phyloP scores from a whole-genome alignment of 148 eudicot genomes.

The Vaccinium vitisidaea region DNA sequence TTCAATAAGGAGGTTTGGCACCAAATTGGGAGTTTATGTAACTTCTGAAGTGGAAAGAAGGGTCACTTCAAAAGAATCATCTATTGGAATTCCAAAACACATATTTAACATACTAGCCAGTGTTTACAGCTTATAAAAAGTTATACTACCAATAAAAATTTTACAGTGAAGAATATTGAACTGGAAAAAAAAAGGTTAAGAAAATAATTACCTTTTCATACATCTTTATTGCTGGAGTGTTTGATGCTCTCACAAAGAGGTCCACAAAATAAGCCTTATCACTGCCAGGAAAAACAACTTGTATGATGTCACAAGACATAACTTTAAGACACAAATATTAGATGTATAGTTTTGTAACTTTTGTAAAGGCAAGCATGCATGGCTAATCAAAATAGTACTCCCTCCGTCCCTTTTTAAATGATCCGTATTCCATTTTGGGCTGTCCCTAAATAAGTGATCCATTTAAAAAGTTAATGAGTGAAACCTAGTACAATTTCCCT shows the following conservation, averaged over 20 bases:
- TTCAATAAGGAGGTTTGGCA: not conserved
- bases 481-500: no score
- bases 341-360: not conserved
- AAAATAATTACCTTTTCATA: conserved; percentile 78
- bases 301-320: not conserved
- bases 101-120: not conserved
- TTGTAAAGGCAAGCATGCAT: not conserved
- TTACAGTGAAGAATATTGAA: not conserved
- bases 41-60: not conserved
- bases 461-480: no score
- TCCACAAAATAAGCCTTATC: conserved; percentile 95
- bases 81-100: not conserved
- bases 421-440: no score
- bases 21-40: not conserved
- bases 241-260: conserved; percentile 97
- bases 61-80: not conserved
- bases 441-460: no score
- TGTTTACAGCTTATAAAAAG: not conserved
- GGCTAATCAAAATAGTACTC: not conserved
- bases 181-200: not conserved
- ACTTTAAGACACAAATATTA: not conserved
- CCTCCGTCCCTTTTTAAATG: no score
- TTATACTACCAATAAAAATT: not conserved
- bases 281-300: conserved; percentile 37
- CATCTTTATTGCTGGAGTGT: conserved; percentile 93